Base-by-base conservation (phyloP, 1,139 yeast genomes). In the Wickerhamomyces sp. region DNA sequence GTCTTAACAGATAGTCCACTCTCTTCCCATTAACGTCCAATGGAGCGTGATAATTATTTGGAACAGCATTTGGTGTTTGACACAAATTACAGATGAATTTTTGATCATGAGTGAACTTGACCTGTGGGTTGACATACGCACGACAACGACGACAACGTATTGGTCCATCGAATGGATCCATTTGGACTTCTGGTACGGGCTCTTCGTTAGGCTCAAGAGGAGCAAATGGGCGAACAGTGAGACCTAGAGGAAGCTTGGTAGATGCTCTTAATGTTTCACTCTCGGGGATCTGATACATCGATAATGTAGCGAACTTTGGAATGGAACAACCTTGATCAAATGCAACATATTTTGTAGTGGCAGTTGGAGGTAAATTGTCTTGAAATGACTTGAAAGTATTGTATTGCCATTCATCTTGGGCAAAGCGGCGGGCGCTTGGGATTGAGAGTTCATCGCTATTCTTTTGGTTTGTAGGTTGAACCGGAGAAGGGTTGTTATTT, bases 101-200 rank as follows among this genome's bases (percentile, higher is more conserved):
- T 29, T 79, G 75, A 28, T 79, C 80, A 33, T 70, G 72, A 9
- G 77, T 70, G 47, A 82, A 79, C 47, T 78, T 64, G 79, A 85
- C 83, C 14, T 79, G 75, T 3, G 97, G 95, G 55, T 91, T 91
- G 46, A 88, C 70, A 58, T 88, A 91, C 1, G 95, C 74, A 40
- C 96, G 74, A 61, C 99, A 91, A 40, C 98, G 78, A 46, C 77
- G 74, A 61, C 98, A 91, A 50, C 99, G 73, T 24, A 94, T 79
- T 1, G 96, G 96, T 1, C 88, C 86, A 2, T 68, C 68, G 26
- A 66, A 57, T 5, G 57, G 53, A 5, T 71, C 55, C 61, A 82
- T 74, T 48, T 84, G 91, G 6, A 81, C 80, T 6, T 70, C 70
- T 0, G 95, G 94, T 4, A 88, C 72, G 0, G 74, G 69, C 7